Conservation (phyloP, 495 filamentous ascomycete species). For the Daldinia loculata region DNA sequence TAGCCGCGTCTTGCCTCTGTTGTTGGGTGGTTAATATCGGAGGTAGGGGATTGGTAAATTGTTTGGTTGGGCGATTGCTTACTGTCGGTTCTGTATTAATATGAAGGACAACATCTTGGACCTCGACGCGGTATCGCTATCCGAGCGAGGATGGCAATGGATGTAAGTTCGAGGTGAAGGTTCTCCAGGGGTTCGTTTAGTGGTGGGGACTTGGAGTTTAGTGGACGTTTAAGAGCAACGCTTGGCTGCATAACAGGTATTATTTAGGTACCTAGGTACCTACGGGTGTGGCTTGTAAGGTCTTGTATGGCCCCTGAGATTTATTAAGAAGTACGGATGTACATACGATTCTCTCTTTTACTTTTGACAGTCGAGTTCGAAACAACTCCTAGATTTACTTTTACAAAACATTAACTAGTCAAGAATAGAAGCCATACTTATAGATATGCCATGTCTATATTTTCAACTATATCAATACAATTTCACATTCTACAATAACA, state of each 20-base stretch:
- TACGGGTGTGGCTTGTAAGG: neutral
- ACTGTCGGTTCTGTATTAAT: slow-evolving; percentile 97
- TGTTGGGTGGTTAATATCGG: slow-evolving; percentile 3
- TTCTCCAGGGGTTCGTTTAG: slow-evolving; percentile 14
- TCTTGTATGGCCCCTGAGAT: neutral
- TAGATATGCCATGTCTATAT: neutral
- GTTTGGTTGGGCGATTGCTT: slow-evolving; percentile 3
- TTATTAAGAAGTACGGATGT: neutral
- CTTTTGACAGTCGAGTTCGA: neutral
- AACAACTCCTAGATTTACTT: no score
- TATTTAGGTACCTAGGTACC: neutral
- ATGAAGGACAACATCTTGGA: slow-evolving; percentile 83
- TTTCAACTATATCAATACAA: neutral
- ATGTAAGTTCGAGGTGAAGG: slow-evolving; percentile 16
- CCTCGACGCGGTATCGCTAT: slow-evolving; percentile 18
- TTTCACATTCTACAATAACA: neutral
- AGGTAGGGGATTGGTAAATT: neutral
- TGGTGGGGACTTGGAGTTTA: slow-evolving; percentile 6
- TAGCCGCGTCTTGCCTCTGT: slow-evolving; percentile 95
- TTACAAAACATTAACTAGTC: neutral
- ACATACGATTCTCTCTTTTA: neutral
- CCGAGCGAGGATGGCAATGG: slow-evolving; percentile 4
- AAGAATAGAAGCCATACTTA: neutral
- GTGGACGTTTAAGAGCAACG: neutral
- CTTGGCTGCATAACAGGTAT: neutral